Conservation (phyloP, 495 filamentous ascomycete genomes). For the Penicillium taxi region DNA sequence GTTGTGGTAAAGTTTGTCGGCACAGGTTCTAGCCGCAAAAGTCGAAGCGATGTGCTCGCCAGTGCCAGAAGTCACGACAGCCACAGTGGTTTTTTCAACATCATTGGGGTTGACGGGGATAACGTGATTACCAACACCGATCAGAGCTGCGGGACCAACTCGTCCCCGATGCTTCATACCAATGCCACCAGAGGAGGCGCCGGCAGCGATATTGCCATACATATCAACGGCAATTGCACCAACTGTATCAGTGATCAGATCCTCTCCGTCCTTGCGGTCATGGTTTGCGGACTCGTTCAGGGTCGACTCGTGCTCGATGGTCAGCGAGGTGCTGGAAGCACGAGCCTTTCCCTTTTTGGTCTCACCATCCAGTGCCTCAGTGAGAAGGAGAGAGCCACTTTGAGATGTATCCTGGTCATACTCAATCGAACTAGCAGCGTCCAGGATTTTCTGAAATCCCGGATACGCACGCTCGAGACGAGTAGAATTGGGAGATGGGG, state of each 20-base stretch:
- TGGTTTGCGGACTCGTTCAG: too few species aligned
- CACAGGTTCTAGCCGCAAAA: slow-evolving; percentile 70
- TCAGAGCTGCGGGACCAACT: slow-evolving; percentile 83
- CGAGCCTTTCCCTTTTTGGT: too few species aligned
- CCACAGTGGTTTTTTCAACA: slow-evolving; percentile 53
- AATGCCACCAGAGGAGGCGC: slow-evolving; percentile 97
- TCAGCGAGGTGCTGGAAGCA: too few species aligned
- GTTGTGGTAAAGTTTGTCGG: slow-evolving; percentile 63
- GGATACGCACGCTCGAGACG: slow-evolving; percentile 1
- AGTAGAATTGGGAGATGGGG: neutral
- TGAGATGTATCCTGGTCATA: neutral
- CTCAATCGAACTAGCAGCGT: neutral
- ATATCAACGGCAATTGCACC: slow-evolving; percentile 88
- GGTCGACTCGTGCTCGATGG: too few species aligned
- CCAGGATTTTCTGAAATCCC: neutral
- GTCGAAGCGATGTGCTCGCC: slow-evolving; percentile 97
- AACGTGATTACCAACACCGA: slow-evolving; percentile 82
- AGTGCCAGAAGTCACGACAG: slow-evolving; percentile 81
- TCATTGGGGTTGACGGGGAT: slow-evolving; percentile 62
- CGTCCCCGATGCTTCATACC: slow-evolving; percentile 95
- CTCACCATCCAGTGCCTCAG: neutral
- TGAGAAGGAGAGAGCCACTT: too few species aligned
- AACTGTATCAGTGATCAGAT: slow-evolving; percentile 80
- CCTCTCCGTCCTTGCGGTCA: slow-evolving; percentile 11
- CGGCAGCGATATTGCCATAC: slow-evolving; percentile 82